Evolutionary conservation across 2,329 filamentous ascomycete species (phyloP).

Genomic region (Paraconiothyrium sp.): DNA sequence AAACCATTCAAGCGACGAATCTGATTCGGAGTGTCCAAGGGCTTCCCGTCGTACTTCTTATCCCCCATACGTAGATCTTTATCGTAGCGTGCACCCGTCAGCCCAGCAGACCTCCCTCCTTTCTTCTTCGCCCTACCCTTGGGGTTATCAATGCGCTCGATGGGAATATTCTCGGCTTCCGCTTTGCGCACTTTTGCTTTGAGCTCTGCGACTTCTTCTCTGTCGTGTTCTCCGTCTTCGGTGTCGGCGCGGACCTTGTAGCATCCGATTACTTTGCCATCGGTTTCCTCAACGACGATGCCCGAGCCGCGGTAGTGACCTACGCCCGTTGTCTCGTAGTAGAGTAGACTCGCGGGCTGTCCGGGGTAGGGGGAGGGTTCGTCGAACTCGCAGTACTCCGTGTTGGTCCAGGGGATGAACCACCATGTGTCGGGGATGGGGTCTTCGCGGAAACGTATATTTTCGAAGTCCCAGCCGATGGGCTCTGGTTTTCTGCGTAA

Average conservation of each 20-base stretch:
- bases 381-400: not conserved
- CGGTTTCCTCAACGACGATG: slow-evolving; percentile 8
- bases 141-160: not conserved
- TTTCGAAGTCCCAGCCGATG: slow-evolving; percentile 14
- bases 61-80: not conserved
- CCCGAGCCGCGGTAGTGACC: slow-evolving; percentile 6
- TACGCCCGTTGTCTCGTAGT: not conserved
- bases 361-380: not conserved
- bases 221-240: not conserved
- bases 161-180: not conserved
- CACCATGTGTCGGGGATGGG: slow-evolving; percentile 6
- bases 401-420: slow-evolving; percentile 14
- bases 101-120: no score
- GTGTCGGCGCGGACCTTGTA: slow-evolving; percentile 13
- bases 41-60: not conserved
- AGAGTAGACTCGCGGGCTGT: not conserved
- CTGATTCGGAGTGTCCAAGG: not conserved
- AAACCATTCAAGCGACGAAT: slow-evolving; percentile 13
- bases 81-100: not conserved
- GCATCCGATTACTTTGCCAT: slow-evolving; percentile 9
- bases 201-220: not conserved
- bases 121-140: not conserved
- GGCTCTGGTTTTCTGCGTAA: slow-evolving; percentile 1
- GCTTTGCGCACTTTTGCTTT: not conserved
- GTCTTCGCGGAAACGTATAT: not conserved